These are phyloP conservation scores for Fusarium ambrosium DNA, from an alignment of 2,329 filamentous ascomycete genomes.

Conservation along the genomic window DNA sequence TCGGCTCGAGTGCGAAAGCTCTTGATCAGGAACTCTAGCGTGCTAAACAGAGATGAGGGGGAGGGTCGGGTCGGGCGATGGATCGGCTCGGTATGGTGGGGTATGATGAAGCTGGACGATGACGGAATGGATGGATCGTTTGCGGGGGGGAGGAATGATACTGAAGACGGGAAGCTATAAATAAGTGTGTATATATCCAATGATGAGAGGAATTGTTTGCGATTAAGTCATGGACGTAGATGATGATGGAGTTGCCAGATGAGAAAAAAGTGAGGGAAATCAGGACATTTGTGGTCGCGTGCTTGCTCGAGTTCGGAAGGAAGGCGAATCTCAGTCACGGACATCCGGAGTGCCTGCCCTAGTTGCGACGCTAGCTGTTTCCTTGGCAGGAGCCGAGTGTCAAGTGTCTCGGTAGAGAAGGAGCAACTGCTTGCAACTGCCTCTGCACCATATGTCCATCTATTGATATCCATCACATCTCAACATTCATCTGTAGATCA, in stretches of 20 bases:
- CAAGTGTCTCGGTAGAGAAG: background rate
- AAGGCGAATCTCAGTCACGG: conserved; percentile 7
- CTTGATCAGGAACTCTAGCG: conserved; percentile 18
- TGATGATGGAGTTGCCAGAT: background rate
- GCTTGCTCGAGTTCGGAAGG: conserved; percentile 22
- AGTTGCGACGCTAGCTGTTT: background rate
- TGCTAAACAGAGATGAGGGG: conserved; percentile 31
- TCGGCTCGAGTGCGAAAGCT: conserved; percentile 3
- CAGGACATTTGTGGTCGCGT: conserved; percentile 29
- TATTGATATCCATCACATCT: background rate
- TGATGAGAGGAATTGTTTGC: background rate
- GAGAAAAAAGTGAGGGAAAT: conserved; percentile 4
- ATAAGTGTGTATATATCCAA: background rate
- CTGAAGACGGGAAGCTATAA: background rate
- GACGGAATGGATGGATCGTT: conserved; percentile 34
- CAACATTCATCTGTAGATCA: conserved; percentile 1
- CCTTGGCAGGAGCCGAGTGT: background rate
- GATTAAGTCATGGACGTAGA: background rate
- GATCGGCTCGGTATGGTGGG: conserved; percentile 31
- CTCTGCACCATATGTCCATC: background rate
- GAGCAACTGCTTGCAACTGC: background rate
- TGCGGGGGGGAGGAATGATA: conserved; percentile 8
- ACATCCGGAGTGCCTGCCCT: conserved; percentile 26
- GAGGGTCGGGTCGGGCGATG: conserved; percentile 36
- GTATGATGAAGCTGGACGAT: conserved; percentile 39